Percentiles rank a stretch among this genome's conserved stretches.
Conservation (phyloP, 2,329 filamentous ascomycete genomes). For the Amesomyces nigricolor region DNA sequence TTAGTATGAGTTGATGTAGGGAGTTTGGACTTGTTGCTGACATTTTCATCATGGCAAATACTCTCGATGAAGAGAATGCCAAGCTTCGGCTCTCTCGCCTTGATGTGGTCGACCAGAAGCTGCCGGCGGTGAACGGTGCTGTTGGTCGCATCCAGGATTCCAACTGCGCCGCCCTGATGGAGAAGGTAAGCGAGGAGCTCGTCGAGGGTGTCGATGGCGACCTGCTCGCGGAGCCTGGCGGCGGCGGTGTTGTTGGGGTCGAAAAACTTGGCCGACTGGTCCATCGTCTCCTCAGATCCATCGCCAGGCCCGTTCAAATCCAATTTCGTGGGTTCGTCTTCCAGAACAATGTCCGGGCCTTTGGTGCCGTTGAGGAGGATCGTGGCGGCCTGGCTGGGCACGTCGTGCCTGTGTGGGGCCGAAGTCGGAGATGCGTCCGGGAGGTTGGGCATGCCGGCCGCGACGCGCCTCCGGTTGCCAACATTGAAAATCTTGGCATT, state of each 20-base stretch:
- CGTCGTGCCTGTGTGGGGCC: slow-evolving; percentile 35
- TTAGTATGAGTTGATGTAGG: slow-evolving; percentile 4
- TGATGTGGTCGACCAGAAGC: slow-evolving; percentile 76
- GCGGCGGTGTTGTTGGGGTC: slow-evolving; percentile 83
- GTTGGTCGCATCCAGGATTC: slow-evolving; percentile 95
- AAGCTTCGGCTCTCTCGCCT: slow-evolving; percentile 74
- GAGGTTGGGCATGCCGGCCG: slow-evolving; percentile 50
- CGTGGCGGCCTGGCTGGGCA: slow-evolving; percentile 48
- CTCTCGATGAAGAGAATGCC: slow-evolving; percentile 95
- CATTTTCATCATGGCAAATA: slow-evolving; percentile 75
- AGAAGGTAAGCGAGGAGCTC: slow-evolving; percentile 89
- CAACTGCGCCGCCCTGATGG: slow-evolving; percentile 74
- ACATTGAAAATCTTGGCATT: slow-evolving; percentile 97
- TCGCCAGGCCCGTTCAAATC: slow-evolving; percentile 32
- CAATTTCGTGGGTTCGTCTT: slow-evolving; percentile 36
- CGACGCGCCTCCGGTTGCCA: slow-evolving; percentile 79
- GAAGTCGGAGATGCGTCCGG: slow-evolving; percentile 29
- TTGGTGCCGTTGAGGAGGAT: slow-evolving; percentile 49
- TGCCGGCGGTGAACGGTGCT: slow-evolving; percentile 84
- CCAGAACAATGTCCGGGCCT: slow-evolving; percentile 31
- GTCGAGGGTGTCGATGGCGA: slow-evolving; percentile 86
- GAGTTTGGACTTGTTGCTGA: slow-evolving; percentile 29
- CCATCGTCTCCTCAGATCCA: slow-evolving; percentile 48
- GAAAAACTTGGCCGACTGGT: slow-evolving; percentile 91
- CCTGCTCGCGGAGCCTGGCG: slow-evolving; percentile 78